Evolutionary conservation across 2,329 filamentous ascomycete species (phyloP).

Genomic region (Elsinoe ampelina): DNA sequence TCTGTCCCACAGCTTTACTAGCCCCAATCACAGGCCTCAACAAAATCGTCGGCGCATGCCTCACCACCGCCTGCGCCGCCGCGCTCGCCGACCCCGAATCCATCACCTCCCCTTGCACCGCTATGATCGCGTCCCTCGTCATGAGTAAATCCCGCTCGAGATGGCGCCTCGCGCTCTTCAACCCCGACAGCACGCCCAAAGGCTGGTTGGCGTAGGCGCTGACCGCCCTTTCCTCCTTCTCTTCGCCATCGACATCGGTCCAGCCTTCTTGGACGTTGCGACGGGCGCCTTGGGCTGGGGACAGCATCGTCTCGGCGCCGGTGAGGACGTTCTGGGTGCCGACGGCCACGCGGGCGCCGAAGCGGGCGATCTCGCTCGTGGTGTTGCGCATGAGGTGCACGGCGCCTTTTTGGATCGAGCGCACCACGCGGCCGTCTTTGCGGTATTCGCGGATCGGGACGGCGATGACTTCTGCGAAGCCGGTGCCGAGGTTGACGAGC

Average conservation of each 20-base stretch:
- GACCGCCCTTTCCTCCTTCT: conserved; percentile 63
- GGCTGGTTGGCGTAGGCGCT: conserved; percentile 93
- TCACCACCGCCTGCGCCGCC: conserved; percentile 67
- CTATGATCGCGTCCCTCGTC: conserved; percentile 84
- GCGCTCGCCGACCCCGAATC: conserved; percentile 74
- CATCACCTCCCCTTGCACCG: conserved; percentile 83
- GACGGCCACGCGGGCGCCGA: conserved; percentile 88
- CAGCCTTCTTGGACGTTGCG: conserved; percentile 31
- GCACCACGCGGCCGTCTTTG: conserved; percentile 85
- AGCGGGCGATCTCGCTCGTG: conserved; percentile 83
- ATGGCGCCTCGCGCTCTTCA: conserved; percentile 72
- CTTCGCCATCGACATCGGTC: conserved; percentile 50
- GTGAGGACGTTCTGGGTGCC: conserved; percentile 91
- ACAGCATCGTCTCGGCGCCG: conserved; percentile 72
- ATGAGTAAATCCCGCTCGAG: conserved; percentile 79
- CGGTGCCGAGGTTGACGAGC: conserved; percentile 81
- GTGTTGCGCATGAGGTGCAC: conserved; percentile 86
- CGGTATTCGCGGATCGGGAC: conserved; percentile 87
- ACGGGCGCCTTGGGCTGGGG: conserved; percentile 16
- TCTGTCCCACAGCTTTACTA: conserved; percentile 78
- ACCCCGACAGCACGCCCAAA: conserved; percentile 73
- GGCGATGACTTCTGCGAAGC: conserved; percentile 75
- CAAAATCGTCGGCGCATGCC: conserved; percentile 83
- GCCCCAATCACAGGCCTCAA: conserved; percentile 84
- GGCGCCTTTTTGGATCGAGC: conserved; percentile 85